Percentiles rank a stretch among this genome's conserved stretches.
phyloP scores from a whole-genome alignment of 2,329 filamentous ascomycete genomes.

The Neofusicoccum laricinum region DNA sequence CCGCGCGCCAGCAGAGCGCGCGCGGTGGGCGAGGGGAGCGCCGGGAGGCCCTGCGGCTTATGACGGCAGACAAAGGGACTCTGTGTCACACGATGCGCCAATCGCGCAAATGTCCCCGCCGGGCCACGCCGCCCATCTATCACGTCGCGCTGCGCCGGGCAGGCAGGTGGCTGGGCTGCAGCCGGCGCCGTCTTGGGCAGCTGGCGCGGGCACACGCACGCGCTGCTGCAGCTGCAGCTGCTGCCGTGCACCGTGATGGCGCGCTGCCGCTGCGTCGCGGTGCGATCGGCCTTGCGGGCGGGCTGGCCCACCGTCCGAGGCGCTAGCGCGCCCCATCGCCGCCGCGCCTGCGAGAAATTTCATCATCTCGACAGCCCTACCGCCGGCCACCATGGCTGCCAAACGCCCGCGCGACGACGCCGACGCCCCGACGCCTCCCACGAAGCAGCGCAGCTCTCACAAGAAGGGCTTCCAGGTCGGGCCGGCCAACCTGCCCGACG shows the following conservation, averaged over 20 bases:
- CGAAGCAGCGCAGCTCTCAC: slow-evolving; percentile 37
- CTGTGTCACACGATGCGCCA: slow-evolving; percentile 10
- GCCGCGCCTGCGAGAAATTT: neutral
- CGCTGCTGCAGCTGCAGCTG: no score
- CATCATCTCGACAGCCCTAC: slow-evolving; percentile 7
- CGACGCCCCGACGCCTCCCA: slow-evolving; percentile 36
- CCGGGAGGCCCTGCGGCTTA: neutral
- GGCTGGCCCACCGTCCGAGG: neutral
- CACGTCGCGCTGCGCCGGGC: neutral
- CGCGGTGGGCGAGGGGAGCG: neutral
- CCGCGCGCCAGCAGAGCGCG: neutral
- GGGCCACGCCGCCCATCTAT: neutral
- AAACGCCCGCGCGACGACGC: slow-evolving; percentile 56
- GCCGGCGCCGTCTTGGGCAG: neutral
- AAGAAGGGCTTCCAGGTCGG: slow-evolving; percentile 80
- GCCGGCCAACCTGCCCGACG: slow-evolving; percentile 86
- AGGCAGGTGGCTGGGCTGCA: neutral
- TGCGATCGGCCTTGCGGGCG: neutral
- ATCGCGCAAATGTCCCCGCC: neutral
- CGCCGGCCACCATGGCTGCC: slow-evolving; percentile 57
- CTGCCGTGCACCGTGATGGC: neutral
- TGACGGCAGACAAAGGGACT: slow-evolving; percentile 12
- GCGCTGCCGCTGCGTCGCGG: neutral
- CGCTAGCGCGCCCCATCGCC: neutral
- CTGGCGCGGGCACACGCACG: no score